Conservation (phyloP, 345 rosid genomes). For the Gossypium turneri region DNA sequence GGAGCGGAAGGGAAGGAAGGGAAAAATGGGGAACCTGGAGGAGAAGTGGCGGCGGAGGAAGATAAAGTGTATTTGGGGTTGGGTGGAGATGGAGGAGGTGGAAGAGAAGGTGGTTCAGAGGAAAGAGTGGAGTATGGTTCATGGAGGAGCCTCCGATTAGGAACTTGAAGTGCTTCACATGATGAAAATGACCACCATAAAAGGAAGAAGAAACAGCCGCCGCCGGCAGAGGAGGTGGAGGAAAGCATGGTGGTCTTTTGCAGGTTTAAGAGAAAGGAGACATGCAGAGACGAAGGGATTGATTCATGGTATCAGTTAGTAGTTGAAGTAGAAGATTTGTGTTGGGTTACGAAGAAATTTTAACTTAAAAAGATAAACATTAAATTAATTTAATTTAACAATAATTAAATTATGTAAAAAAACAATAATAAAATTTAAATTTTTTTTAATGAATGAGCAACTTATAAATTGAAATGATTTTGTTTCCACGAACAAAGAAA, state of each 20-base stretch:
- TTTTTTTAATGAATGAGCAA: not conserved
- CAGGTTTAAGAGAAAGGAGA: slow-evolving; percentile 1
- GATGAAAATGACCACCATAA: slow-evolving; percentile 22
- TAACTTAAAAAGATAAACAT: too few species aligned
- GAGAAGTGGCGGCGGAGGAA: slow-evolving; percentile 44
- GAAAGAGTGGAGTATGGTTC: slow-evolving; percentile 59
- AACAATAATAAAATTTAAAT: too few species aligned
- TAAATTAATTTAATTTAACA: too few species aligned
- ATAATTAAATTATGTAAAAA: too few species aligned
- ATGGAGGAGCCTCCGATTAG: slow-evolving; percentile 69
- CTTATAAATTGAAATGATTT: not conserved
- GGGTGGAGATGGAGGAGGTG: slow-evolving; percentile 24
- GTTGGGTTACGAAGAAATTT: too few species aligned
- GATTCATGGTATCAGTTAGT: too few species aligned
- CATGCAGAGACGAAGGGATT: not conserved
- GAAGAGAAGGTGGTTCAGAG: slow-evolving; percentile 35
- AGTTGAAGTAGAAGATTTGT: too few species aligned
- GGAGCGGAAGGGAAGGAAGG: slow-evolving; percentile 71
- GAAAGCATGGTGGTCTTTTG: slow-evolving; percentile 39
- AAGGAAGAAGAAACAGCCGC: slow-evolving; percentile 13
- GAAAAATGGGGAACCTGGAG: slow-evolving; percentile 56
- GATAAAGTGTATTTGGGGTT: slow-evolving; percentile 54
- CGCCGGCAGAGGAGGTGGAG: not conserved
- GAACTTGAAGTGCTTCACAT: slow-evolving; percentile 12
- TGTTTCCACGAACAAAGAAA: not conserved